phyloP scores from a whole-genome alignment of 345 rosid species.

The Brassica napus region DNA sequence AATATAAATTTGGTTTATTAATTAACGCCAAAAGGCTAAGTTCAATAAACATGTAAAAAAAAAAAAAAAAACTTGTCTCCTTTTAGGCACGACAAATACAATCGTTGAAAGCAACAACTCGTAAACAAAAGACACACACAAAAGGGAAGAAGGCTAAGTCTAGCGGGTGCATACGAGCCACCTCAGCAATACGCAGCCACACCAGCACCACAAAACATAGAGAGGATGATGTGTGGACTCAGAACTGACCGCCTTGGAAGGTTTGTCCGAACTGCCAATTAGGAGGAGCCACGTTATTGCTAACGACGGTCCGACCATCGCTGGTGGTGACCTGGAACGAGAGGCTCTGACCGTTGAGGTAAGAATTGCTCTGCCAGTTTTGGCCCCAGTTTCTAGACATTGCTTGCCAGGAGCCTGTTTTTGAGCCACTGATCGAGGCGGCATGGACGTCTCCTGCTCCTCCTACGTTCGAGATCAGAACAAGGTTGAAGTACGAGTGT shows the following conservation, averaged over 20 bases:
- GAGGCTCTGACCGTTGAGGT: constrained; percentile 75
- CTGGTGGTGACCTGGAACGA: constrained; percentile 92
- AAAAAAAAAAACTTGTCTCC: background rate
- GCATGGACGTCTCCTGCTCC: constrained; percentile 84
- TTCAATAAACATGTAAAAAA: too few relatives aligned
- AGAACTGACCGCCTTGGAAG: constrained; percentile 68
- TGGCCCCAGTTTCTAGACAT: constrained; percentile 99
- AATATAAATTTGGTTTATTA: background rate
- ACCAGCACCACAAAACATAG: constrained; percentile 20
- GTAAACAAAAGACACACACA: background rate
- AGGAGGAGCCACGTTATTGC: constrained; percentile 56
- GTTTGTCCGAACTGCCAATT: constrained; percentile 94
- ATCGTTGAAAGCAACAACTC: constrained; percentile 25
- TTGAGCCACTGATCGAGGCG: constrained; percentile 89
- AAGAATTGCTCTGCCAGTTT: constrained; percentile 95
- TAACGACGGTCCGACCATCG: constrained; percentile 74
- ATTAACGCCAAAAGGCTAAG: background rate
- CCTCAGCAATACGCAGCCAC: constrained; percentile 68
- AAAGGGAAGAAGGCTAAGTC: constrained; percentile 23
- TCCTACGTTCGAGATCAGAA: constrained; percentile 75
- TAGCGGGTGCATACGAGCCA: constrained; percentile 76
- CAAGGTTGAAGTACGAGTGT: constrained; percentile 93
- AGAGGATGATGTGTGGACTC: background rate
- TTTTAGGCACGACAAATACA: constrained; percentile 13
- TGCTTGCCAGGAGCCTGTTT: constrained; percentile 73